Evolutionary conservation across 2,329 filamentous ascomycete genomes (phyloP).

Genomic region (Arthrobotrys sinensis): DNA sequence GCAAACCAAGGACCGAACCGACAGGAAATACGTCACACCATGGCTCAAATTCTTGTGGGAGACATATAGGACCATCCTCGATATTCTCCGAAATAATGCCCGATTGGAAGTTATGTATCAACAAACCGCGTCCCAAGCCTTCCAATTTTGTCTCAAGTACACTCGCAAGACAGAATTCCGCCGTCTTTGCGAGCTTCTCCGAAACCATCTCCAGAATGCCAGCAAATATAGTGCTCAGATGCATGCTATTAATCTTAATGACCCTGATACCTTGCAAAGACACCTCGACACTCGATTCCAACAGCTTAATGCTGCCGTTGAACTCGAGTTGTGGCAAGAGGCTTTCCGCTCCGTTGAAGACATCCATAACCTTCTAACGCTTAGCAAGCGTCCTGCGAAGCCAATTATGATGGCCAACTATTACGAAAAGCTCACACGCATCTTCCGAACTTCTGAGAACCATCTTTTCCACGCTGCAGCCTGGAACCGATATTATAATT

Average conservation of each 20-base stretch:
- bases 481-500: constrained; percentile 97
- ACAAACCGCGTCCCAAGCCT: constrained; percentile 96
- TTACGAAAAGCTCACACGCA: constrained; percentile 98
- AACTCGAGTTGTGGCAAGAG: constrained; percentile 98
- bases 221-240: constrained; percentile 99
- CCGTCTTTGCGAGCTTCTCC: constrained; percentile 95
- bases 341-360: constrained; percentile 99
- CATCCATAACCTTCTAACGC: constrained; percentile 95
- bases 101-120: constrained; percentile 98
- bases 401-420: constrained; percentile 99
- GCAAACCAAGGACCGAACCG: constrained; percentile 96
- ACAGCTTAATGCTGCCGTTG: constrained; percentile 97
- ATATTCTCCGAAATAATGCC: constrained; percentile 99
- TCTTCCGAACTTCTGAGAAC: constrained; percentile 99
- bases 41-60: constrained; percentile 99
- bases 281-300: constrained; percentile 98
- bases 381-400: constrained; percentile 98
- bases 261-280: constrained; percentile 95
- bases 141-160: constrained; percentile 99
- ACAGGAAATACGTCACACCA: constrained; percentile 96
- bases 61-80: constrained; percentile 97
- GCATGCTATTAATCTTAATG: constrained; percentile 98
- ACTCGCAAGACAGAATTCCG: constrained; percentile 99
- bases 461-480: constrained; percentile 99
- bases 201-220: constrained; percentile 98